Evolutionary conservation across 2,329 filamentous ascomycete species (phyloP), one percentile per base, ranked within the genome.

Genomic region (Aspergillus alliaceus): DNA sequence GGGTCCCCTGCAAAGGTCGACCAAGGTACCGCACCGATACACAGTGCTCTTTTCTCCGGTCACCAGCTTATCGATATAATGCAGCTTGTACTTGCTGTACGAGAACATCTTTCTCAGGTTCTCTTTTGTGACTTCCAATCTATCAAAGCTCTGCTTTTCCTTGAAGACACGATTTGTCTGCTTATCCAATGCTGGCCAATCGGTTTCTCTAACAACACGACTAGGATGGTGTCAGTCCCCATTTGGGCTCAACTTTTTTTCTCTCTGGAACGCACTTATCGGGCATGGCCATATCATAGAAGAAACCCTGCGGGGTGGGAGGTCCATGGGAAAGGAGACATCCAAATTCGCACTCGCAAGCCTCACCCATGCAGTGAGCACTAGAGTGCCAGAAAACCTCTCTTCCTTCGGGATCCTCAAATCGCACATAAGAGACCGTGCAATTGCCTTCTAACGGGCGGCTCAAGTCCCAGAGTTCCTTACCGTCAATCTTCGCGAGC

Each of bases 301-400:
- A 97, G 82, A 96, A 97, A 37, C 92, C 93, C 75, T 93, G 89
- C 53, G 92, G 86, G 44, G 93, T 92, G 9, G 91, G 95, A 32
- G 95, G 95, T 24, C 95, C 95, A 72, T 97, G 96, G 75, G 92
- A 97, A 46, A 97, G 85, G 67, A 90, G 88, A 78, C 93, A 97
- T 59, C 92, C 91, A 72, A 92, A 99, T 68, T 92, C 85, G 70
- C 90, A 85, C 78, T 99, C 95, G 50, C 89, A 90, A 59, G 93
- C 93, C 77, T 98, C 95, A 66, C 95, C 95, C n/a, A 99, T 85
- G 63, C 96, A 88, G 75, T 99, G 95, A 44, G 95, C 95, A 68
- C 89, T 93, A 20, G 91, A 96, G 77, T 98, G 95, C 93, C 93
- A 99, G 80, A 97, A 99, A 56, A 98, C 93, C 74, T 91, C 91